Evolutionary conservation across 331 rosid genomes (phyloP).

Genomic region (Rhamnella rubrinervis): DNA sequence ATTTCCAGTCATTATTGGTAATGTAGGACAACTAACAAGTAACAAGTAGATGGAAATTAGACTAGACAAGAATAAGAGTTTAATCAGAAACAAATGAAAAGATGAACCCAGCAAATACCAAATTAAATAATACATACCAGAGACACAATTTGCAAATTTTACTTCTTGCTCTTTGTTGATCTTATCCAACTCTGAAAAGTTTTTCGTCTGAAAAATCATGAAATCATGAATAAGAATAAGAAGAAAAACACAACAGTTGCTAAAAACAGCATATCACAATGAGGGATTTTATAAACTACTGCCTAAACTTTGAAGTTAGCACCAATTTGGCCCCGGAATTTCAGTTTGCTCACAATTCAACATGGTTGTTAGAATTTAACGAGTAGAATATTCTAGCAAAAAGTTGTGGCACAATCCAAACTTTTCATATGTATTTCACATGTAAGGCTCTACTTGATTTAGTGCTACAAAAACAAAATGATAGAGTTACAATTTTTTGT

Average conservation of each 20-base stretch:
- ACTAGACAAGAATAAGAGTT: neutral
- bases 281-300: neutral
- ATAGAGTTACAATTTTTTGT: too few relatives aligned
- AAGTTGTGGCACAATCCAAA: too few relatives aligned
- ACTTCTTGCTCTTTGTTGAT: constrained; percentile 62
- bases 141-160: constrained; percentile 54
- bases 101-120: neutral
- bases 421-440: neutral
- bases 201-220: constrained; percentile 43
- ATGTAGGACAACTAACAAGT: neutral
- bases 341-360: neutral
- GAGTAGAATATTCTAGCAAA: neutral
- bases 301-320: neutral
- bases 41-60: constrained; percentile 6
- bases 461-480: neutral
- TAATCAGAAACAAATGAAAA: neutral
- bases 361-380: neutral
- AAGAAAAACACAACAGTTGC: constrained; percentile 4
- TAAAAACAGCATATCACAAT: neutral
- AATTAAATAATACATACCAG: constrained; percentile 49
- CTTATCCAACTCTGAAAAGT: constrained; percentile 55
- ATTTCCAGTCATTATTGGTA: too few relatives aligned
- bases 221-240: neutral
- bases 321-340: neutral
- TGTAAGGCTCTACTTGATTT: neutral